A percentile compares a stretch with the other conserved stretches of the same genome.
Conservation (phyloP, 257 asterid genomes). For the Penstemon barbatus region DNA sequence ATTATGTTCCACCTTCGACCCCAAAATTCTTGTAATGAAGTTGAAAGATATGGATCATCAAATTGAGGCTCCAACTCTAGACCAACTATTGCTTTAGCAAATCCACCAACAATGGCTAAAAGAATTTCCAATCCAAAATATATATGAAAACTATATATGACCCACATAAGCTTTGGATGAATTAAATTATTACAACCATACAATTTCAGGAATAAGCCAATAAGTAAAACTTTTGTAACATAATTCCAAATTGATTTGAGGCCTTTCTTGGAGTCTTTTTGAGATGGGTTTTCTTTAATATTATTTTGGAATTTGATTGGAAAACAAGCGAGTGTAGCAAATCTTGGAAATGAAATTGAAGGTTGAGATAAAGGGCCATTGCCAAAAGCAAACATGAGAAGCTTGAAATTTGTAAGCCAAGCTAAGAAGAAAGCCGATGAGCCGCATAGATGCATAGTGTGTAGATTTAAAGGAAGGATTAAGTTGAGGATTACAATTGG, state of each 20-base stretch:
- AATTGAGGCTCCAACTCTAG: conserved; percentile 50
- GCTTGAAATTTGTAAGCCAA: conserved; percentile 55
- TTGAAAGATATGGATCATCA: conserved; percentile 39
- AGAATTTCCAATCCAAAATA: conserved; percentile 35
- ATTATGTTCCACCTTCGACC: conserved; percentile 47
- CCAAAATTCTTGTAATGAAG: conserved; percentile 50
- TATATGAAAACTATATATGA: conserved; percentile 28
- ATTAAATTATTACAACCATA: conserved; percentile 29
- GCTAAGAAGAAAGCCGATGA: conserved; percentile 39
- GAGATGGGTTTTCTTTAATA: neutral
- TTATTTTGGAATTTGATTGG: conserved; percentile 32
- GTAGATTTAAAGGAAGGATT: conserved; percentile 40
- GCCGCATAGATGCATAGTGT: conserved; percentile 48
- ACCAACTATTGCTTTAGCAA: conserved; percentile 30
- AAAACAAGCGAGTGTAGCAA: conserved; percentile 35
- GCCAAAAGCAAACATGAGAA: conserved; percentile 39
- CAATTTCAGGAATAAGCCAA: conserved; percentile 22
- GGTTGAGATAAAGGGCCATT: conserved; percentile 43
- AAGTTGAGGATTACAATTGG: conserved; percentile 41
- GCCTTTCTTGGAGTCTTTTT: conserved; percentile 1
- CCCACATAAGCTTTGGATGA: conserved; percentile 34
- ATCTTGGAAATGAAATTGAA: conserved; percentile 26
- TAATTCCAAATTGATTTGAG: conserved; percentile 30
- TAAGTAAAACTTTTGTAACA: conserved; percentile 20
- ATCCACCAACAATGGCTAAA: conserved; percentile 26